Percentiles rank a stretch among this genome's conserved stretches.
phyloP scores from a whole-genome alignment of 192 early-diverging fungal genomes.

The Coemansia javaensis region DNA sequence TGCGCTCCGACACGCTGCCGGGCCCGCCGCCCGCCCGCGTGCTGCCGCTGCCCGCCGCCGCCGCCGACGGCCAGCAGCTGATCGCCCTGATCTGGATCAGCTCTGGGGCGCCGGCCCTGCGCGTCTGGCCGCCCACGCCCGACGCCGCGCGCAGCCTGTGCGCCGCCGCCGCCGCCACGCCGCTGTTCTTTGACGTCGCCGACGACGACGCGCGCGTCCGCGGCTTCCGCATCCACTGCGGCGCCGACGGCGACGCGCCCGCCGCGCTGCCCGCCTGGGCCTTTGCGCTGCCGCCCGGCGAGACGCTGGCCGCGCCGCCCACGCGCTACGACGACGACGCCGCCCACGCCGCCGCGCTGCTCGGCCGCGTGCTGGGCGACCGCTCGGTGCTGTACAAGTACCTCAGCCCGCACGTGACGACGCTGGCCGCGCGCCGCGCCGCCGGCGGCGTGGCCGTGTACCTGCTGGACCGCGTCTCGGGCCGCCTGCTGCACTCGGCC shows the following conservation, averaged over 20 bases:
- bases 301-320: constrained; percentile 50
- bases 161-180: constrained; percentile 48
- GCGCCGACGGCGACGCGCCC: constrained; percentile 13
- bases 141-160: constrained; percentile 54
- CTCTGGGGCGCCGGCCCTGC: constrained; percentile 33
- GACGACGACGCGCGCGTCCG: constrained; percentile 44
- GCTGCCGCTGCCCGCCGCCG: constrained; percentile 59
- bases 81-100: constrained; percentile 18
- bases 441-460: constrained; percentile 59
- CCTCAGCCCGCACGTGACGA: constrained; percentile 87
- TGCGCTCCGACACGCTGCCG: not conserved
- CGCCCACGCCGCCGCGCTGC: constrained; percentile 69
- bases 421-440: constrained; percentile 58
- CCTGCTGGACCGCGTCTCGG: constrained; percentile 85
- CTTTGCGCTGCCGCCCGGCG: constrained; percentile 55
- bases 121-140: constrained; percentile 62
- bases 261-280: constrained; percentile 34
- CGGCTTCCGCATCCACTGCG: constrained; percentile 55
- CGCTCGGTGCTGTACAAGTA: constrained; percentile 99
- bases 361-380: constrained; percentile 91
- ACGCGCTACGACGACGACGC: constrained; percentile 12
- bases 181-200: constrained; percentile 66
- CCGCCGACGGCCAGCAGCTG: constrained; percentile 24
- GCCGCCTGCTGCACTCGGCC: constrained; percentile 69
- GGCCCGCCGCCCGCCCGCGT: constrained; percentile 35